These are phyloP conservation scores for Cryptococcus sp. DNA, from an alignment of 1,284 basidiomycete genomes.

Conservation along the genomic window DNA sequence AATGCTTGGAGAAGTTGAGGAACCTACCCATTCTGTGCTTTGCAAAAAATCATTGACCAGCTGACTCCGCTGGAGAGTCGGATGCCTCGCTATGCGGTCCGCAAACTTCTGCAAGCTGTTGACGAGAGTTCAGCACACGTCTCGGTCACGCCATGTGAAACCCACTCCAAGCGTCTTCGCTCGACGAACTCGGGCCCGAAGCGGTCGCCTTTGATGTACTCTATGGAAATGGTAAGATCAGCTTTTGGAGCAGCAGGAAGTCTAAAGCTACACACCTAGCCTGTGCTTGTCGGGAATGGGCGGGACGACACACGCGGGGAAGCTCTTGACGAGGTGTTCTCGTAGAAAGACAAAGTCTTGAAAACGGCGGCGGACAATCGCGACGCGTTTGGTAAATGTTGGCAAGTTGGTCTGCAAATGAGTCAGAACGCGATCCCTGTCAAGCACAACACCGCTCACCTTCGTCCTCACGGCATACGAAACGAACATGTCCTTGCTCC, in stretches of 20 bases:
- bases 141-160: constrained; percentile 9
- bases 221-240: constrained; percentile 55
- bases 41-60: constrained; percentile 90
- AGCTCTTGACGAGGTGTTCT: constrained; percentile 84
- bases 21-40: constrained; percentile 92
- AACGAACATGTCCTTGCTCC: constrained; percentile 94
- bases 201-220: constrained; percentile 95
- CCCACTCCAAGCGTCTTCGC: constrained; percentile 82
- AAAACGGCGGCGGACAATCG: constrained; percentile 84
- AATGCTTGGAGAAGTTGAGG: background rate
- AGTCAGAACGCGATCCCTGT: background rate
- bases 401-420: constrained; percentile 46
- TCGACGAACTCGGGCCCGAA: constrained; percentile 98
- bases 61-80: constrained; percentile 88
- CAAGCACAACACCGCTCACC: constrained; percentile 57
- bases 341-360: constrained; percentile 96
- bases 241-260: background rate
- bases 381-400: constrained; percentile 54
- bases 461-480: constrained; percentile 89
- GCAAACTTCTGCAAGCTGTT: constrained; percentile 87
- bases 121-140: constrained; percentile 8
- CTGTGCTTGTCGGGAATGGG: constrained; percentile 96
- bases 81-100: constrained; percentile 85
- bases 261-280: constrained; percentile 64
- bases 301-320: constrained; percentile 94